Base-by-base conservation (phyloP, 225 moss, liverwort and hornwort species). In the Antitrichia curtipendula region DNA sequence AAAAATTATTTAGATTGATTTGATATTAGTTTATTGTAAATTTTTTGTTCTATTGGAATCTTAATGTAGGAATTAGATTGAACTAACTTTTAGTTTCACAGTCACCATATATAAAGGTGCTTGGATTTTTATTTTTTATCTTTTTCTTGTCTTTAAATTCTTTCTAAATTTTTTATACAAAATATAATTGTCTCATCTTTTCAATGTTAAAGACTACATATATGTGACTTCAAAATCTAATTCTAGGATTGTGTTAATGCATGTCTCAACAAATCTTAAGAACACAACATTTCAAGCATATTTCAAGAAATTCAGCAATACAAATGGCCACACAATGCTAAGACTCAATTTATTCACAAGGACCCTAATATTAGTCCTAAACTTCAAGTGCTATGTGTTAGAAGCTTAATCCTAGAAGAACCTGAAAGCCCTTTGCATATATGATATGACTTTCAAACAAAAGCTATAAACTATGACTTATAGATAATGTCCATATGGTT, bases 191-290 rank as follows among this genome's bases (percentile, higher is more conserved):
- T 18, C 4, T 10, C 10, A 47, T 45, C 2, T 4, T 47, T 73
- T 73, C 7, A 11, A 73, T 29, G 4, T 45, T 18, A 18, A 11
- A 0, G 29, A 29, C 1, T 49, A 45, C 10, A 0, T 10, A 6
- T 11, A 28, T 27, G 16, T 16, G 3, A 25, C 11, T 20, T 75
- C 13, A 34, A 13, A 31, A 13, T 50, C 8, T 49, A 32, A 3
- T 75, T 50, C 0, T 13, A 29, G 19, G 1, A 4, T 18, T 1
- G 1, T 31, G 0, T 49, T 31, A 12, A 12, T 19, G 32, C 7
- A 49, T 31, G 12, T 19, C 31, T 47, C 29, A 73, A 28, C 47
- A 47, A 73, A 28, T 19, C 4, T 29, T 2, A 43, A 28, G 5
- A 72, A 43, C 0, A 10, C 25, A 43, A 43, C 28, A 72, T 43